phyloP scores from a whole-genome alignment of 345 rosid genomes.

The Clarkia xantiana region DNA sequence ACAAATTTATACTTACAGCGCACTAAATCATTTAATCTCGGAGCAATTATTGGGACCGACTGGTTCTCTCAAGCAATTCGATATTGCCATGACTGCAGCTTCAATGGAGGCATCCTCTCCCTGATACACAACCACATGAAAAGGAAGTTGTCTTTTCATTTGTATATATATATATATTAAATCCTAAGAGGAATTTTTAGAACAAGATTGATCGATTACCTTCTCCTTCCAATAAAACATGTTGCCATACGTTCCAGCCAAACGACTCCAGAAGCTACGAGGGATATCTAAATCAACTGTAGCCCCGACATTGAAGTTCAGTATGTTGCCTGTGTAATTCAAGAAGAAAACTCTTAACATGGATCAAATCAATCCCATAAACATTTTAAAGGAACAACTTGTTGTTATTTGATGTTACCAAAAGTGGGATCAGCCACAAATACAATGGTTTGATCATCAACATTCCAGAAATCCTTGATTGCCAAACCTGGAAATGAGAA shows the following conservation, averaged over 20 bases:
- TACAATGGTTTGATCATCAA: conserved; percentile 75
- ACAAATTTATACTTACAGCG: conserved; percentile 34
- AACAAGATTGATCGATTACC: conserved; percentile 25
- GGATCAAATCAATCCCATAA: conserved; percentile 1
- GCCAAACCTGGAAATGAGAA: conserved; percentile 48
- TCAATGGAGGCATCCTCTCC: conserved; percentile 88
- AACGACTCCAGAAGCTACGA: conserved; percentile 77
- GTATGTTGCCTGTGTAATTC: conserved; percentile 44
- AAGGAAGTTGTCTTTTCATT: neutral
- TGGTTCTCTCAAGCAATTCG: conserved; percentile 72
- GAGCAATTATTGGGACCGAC: conserved; percentile 66
- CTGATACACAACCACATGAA: conserved; percentile 21
- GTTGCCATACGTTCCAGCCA: conserved; percentile 55
- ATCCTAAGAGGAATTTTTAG: neutral
- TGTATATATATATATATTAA: too few relatives aligned
- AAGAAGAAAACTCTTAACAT: conserved; percentile 5
- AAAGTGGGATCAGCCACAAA: conserved; percentile 88
- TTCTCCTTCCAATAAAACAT: conserved; percentile 81
- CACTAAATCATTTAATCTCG: conserved; percentile 32
- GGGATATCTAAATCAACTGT: conserved; percentile 69
- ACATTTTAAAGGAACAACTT: neutral
- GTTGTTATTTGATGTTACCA: conserved; percentile 25
- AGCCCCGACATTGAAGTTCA: conserved; percentile 78
- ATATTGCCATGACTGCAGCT: conserved; percentile 83
- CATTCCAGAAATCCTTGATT: conserved; percentile 71